Base-by-base conservation (phyloP, 2,329 filamentous ascomycete genomes). In the Cordyceps militaris region DNA sequence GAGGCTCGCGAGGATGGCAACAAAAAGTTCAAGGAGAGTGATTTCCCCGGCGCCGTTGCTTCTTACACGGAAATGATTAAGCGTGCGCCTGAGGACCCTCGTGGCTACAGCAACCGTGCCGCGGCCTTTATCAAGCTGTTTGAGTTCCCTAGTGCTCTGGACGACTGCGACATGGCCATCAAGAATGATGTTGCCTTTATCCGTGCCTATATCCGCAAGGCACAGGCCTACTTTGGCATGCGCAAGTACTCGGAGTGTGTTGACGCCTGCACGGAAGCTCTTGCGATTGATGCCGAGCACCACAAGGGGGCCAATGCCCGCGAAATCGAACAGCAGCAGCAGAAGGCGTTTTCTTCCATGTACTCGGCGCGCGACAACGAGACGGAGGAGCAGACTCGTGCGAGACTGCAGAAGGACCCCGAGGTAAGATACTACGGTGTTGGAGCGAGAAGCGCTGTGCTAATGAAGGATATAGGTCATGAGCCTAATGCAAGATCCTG, bases 11-110 rank as follows among this genome's bases (percentile, higher is more conserved):
- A 96, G 72, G 85, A 95, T 60, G 94, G 94, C 46, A 97, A 97
- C 76, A 84, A 89, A 73, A 96, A 95, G 75, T 99, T 99, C 83
- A 97, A 97, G 80, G 91, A 91, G 67, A 87, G 83, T 32, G 92
- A 99, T 74, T 97, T 92, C 89, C 93, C 94, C 11, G 94, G 84
- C 55, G 94, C 94, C 10, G 92, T 99, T 28, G 91, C 91, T 46
- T 91, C 93, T 1, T 99, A 99, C 78, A 84, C 80, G 1, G 94
- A 99, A 78, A 97, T 97, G 92, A 88, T 88, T 74, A 97, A 97
- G 82, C 91, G 94, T 59, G 88, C 91, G 0, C 94, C 95, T 6
- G 82, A 95, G 0, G 94, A 99, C 69, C 87, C 94, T 42, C 87
- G 95, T 65, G 93, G 94, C 44, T 99, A 94, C 81, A 95, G 89